phyloP scores from a whole-genome alignment of 164 flowering plant species.

The Sextonia rubra region DNA sequence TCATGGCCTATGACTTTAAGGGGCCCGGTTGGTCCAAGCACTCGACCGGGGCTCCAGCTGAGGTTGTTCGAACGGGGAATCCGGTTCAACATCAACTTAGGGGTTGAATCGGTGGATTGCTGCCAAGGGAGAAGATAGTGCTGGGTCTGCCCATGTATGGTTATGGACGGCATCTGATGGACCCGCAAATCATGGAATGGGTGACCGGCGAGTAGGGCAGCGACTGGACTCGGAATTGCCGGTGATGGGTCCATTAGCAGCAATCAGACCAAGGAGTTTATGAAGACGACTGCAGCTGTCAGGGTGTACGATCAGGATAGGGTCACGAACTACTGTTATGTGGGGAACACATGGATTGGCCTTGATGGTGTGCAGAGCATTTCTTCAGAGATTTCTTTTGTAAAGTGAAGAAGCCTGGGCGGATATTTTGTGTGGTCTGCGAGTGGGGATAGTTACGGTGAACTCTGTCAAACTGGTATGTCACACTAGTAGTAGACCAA shows the following conservation, averaged over 20 bases:
- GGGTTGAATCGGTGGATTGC: neutral
- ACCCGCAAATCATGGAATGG: too few species aligned
- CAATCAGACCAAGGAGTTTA: neutral
- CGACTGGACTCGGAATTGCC: neutral
- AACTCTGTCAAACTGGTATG: neutral
- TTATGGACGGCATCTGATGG: neutral
- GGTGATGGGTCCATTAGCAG: neutral
- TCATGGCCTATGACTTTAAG: conserved; percentile 41
- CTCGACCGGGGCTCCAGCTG: neutral
- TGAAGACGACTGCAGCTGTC: neutral
- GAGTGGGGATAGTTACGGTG: neutral
- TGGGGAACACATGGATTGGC: neutral
- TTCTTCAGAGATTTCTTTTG: neutral
- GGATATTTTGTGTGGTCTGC: neutral
- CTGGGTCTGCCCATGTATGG: neutral
- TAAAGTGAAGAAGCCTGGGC: neutral
- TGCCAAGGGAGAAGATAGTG: neutral
- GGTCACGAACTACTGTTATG: neutral
- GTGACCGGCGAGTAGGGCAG: neutral
- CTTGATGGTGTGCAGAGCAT: neutral
- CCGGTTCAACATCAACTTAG: neutral
- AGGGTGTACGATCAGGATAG: neutral
- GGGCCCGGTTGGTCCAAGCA: neutral
- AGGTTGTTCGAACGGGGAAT: neutral
- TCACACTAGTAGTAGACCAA: too few species aligned